Evolutionary conservation across 441 rosid genomes (phyloP), one percentile per base, ranked within the genome.

Genomic region (Gossypium aridum): DNA sequence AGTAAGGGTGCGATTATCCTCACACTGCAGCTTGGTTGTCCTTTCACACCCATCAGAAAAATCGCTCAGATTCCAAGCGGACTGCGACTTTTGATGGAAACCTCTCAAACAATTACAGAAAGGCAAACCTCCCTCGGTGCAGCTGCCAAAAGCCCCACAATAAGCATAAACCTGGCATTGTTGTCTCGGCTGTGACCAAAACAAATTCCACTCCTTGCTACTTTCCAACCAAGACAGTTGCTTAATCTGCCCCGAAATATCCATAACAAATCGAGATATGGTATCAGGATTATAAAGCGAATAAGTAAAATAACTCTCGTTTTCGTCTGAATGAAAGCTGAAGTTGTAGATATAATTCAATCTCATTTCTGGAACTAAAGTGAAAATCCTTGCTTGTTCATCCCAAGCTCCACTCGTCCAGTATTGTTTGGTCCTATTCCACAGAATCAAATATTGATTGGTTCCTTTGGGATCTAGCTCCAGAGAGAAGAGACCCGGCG

Each of bases 1-100:
- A 23, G 71, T 39, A 73, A 65, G 62, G 59, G 61, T 73, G 19
- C 76, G 13, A 55, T 55, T 63, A n/a, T 67, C 76, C 62, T 49
- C 77, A 72, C 96, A 93, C 70, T 86, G 84, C 75, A 91, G 67
- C 39, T 16, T 79, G 0, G 82, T 73, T 2, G 5, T 83, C 77
- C 96, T 83, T 31, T 1, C 77, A 71, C 96, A 91, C 0, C 94
- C 97, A 0, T 73, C 81, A 12, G 94, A 90, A 77, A 77, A 87
- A 76, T 84, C 92, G 4, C 28, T 22, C 2, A 72, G 75, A 74
- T 72, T 79, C 95, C 97, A 90, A 16, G 84, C 3, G n/a, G 4
- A 12, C 22, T 57, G 28, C 5, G 63, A 57, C 10, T 57, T 22
- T 2, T 26, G 63, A 22, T 3, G 31, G 31, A 57, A 57, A 22